These are phyloP conservation scores for Apiotrichum porosum DNA, from an alignment of 1,284 basidiomycete genomes.

Conservation along the genomic window DNA sequence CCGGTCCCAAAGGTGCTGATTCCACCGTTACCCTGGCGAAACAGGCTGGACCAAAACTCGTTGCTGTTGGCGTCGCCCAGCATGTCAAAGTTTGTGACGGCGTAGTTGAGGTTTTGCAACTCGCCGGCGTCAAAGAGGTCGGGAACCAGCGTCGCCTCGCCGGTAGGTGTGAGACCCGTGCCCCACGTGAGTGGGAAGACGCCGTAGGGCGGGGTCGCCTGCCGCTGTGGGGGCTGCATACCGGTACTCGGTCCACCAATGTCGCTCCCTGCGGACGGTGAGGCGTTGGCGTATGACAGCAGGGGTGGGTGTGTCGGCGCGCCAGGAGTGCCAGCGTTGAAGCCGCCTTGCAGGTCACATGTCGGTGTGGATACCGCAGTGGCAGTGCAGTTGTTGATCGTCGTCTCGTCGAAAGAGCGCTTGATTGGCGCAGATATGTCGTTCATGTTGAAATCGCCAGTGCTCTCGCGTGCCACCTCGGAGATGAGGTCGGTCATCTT, in stretches of 20 bases:
- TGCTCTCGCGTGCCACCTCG: constrained; percentile 20
- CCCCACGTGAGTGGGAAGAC: constrained; percentile 3
- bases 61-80: constrained; percentile 7
- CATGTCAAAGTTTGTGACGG: constrained; percentile 20
- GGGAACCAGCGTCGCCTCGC: constrained; percentile 4
- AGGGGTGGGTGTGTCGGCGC: neutral
- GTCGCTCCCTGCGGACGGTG: neutral
- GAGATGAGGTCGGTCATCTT: constrained; percentile 40
- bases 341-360: no score
- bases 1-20: constrained; percentile 8
- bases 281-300: neutral
- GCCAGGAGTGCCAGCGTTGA: neutral
- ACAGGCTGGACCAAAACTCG: constrained; percentile 14
- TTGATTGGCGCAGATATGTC: constrained; percentile 4
- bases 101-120: constrained; percentile 18
- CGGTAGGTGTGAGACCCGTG: constrained; percentile 4
- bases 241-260: neutral
- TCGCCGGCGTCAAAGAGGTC: constrained; percentile 15
- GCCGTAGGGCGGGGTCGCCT: constrained; percentile 8
- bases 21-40: constrained; percentile 8
- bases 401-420: constrained; percentile 8
- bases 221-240: neutral
- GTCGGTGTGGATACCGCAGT: no score
- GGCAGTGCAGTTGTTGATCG: no score
- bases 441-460: constrained; percentile 7